Evolutionary conservation across 306 rosid species (phyloP).

Genomic region (Cucumis hystrix): DNA sequence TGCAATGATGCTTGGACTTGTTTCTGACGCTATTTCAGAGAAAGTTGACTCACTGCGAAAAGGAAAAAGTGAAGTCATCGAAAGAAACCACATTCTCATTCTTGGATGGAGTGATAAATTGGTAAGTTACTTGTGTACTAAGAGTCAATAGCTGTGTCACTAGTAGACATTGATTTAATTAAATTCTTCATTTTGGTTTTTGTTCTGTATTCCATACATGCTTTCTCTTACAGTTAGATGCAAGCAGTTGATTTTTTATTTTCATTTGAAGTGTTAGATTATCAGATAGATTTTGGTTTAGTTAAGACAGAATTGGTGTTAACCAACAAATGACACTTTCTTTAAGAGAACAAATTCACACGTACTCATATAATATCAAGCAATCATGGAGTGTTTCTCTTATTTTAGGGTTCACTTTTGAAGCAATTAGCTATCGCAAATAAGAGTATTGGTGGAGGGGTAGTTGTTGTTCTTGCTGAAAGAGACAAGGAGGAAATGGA

Average conservation of each 20-base stretch:
- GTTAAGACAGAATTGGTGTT: neutral
- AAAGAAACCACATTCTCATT: slow-evolving; percentile 83
- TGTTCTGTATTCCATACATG: neutral
- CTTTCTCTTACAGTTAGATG: neutral
- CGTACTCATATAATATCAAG: neutral
- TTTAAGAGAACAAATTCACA: neutral
- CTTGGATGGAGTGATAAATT: slow-evolving; percentile 99
- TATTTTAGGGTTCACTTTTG: slow-evolving; percentile 79
- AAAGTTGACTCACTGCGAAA: slow-evolving; percentile 92
- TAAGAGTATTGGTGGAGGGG: slow-evolving; percentile 88
- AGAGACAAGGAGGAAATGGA: slow-evolving; percentile 99
- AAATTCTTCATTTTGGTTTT: neutral
- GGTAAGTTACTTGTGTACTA: slow-evolving; percentile 32
- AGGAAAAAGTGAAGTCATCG: slow-evolving; percentile 98
- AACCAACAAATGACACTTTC: neutral
- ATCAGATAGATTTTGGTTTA: neutral
- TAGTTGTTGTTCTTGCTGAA: slow-evolving; percentile 94
- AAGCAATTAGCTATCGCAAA: slow-evolving; percentile 96
- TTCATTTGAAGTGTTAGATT: neutral
- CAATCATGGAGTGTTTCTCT: slow-evolving; percentile 9
- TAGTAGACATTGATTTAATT: neutral
- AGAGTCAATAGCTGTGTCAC: neutral
- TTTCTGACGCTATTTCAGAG: slow-evolving; percentile 95
- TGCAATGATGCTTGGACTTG: slow-evolving; percentile 98
- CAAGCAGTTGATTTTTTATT: neutral